Evolutionary conservation across 83 land plant genomes (phyloP).

Genomic region (Picea engelmannii): DNA sequence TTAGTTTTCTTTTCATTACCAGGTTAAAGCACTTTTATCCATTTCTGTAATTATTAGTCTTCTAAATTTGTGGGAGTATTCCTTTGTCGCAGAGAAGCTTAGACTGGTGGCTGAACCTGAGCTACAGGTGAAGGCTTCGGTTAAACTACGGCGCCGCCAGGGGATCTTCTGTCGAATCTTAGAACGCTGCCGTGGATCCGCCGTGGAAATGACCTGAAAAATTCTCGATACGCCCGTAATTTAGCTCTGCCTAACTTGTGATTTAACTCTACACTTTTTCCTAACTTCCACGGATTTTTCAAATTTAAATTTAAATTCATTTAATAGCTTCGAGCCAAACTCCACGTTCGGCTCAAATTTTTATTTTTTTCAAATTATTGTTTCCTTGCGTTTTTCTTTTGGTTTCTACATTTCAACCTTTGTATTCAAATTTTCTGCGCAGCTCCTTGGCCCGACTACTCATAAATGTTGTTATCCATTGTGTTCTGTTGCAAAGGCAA

Average conservation of each 20-base stretch:
- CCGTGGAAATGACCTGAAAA: not conserved
- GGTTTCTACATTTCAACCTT: not conserved
- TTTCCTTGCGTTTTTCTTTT: not conserved
- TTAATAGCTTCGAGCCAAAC: not conserved
- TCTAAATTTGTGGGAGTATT: not conserved
- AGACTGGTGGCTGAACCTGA: not conserved
- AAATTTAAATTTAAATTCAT: not conserved
- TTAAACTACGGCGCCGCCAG: not conserved
- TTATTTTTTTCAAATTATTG: not conserved
- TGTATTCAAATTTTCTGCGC: not conserved
- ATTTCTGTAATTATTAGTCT: not conserved
- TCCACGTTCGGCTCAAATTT: not conserved
- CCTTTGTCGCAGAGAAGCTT: not conserved
- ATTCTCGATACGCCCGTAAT: not conserved
- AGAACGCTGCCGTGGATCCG: not conserved
- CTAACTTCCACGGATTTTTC: not conserved
- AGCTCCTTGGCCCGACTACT: too few relatives aligned
- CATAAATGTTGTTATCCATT: too few relatives aligned
- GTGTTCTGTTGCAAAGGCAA: not conserved
- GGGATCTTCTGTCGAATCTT: not conserved
- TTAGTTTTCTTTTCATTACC: not conserved
- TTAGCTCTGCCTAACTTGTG: not conserved
- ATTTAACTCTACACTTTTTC: not conserved
- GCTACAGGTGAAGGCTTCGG: not conserved
- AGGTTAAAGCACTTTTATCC: slow-evolving; percentile 2